phyloP scores from a whole-genome alignment of 1,284 basidiomycete species.

The Ustilago loliicola region DNA sequence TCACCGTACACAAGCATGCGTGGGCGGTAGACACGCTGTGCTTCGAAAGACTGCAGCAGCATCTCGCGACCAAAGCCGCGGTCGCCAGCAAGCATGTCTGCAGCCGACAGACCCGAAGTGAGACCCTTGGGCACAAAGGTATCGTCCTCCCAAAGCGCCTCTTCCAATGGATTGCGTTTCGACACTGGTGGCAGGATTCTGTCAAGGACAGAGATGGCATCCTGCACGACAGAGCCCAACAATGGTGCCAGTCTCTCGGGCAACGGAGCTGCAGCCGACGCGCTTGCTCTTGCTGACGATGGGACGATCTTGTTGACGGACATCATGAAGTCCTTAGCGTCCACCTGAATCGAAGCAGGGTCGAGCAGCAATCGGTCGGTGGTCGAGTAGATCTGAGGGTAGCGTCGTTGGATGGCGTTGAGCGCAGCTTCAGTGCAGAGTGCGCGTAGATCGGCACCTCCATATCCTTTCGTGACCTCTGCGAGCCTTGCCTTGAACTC shows the following conservation, averaged over 20 bases:
- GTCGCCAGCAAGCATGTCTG: constrained; percentile 52
- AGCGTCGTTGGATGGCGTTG: constrained; percentile 94
- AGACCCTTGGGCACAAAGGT: constrained; percentile 76
- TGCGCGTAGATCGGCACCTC: constrained; percentile 89
- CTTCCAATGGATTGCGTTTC: constrained; percentile 78
- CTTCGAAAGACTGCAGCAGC: constrained; percentile 82
- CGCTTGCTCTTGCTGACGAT: constrained; percentile 90
- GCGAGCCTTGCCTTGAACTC: constrained; percentile 81
- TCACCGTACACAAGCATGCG: constrained; percentile 86
- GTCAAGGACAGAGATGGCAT: constrained; percentile 78
- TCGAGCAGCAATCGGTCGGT: constrained; percentile 86
- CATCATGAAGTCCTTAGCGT: constrained; percentile 95
- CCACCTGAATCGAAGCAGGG: constrained; percentile 86
- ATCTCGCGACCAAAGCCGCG: constrained; percentile 67
- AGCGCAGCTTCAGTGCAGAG: constrained; percentile 87
- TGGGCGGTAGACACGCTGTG: constrained; percentile 89
- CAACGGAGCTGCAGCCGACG: constrained; percentile 85
- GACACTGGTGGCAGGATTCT: constrained; percentile 71
- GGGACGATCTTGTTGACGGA: constrained; percentile 87
- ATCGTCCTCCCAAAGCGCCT: constrained; percentile 81
- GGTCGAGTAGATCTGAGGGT: constrained; percentile 97
- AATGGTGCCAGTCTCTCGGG: constrained; percentile 88
- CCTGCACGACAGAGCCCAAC: constrained; percentile 79
- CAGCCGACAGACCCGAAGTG: constrained; percentile 31
- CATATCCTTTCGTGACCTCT: constrained; percentile 95